These are phyloP conservation scores for Entonaema liquescens DNA, from an alignment of 495 filamentous ascomycete species.

Conservation along the genomic window DNA sequence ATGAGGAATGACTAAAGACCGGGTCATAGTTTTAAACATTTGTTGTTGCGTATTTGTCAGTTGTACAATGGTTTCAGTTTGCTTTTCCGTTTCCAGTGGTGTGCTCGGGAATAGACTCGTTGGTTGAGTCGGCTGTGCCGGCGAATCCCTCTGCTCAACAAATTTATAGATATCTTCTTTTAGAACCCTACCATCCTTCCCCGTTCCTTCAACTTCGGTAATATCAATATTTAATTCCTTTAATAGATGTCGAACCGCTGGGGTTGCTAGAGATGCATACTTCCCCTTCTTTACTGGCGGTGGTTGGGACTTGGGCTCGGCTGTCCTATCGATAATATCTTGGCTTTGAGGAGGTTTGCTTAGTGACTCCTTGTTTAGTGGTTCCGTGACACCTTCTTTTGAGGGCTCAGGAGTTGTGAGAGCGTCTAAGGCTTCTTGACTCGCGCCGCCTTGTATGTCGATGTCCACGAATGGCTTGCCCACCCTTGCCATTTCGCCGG, in stretches of 20 bases:
- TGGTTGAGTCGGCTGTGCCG: constrained; percentile 18
- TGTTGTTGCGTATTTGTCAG: constrained; percentile 82
- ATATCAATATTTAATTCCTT: constrained; percentile 82
- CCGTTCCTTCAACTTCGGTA: constrained; percentile 78
- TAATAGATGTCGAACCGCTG: constrained; percentile 87
- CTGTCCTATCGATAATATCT: constrained; percentile 19
- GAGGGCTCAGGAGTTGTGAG: constrained; percentile 49
- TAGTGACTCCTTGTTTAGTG: constrained; percentile 36
- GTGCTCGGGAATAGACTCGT: constrained; percentile 44
- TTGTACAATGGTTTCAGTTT: constrained; percentile 70
- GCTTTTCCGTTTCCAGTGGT: constrained; percentile 47
- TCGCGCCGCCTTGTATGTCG: constrained; percentile 67
- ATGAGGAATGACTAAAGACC: constrained; percentile 87
- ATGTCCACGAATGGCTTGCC: constrained; percentile 86
- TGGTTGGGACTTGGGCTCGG: constrained; percentile 20
- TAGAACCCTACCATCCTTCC: constrained; percentile 88
- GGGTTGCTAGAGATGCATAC: constrained; percentile 81
- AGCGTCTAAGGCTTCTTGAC: constrained; percentile 56
- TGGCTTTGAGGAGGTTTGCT: constrained; percentile 26
- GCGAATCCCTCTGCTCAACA: constrained; percentile 55
- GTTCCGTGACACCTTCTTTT: constrained; percentile 26
- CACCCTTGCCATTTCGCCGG: constrained; percentile 94
- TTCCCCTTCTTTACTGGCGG: constrained; percentile 52
- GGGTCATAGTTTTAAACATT: constrained; percentile 99
- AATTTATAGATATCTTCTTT: constrained; percentile 94